Evolutionary conservation across 108 stramenopile genomes (phyloP).

Genomic region (Nitzschia inconspicua): DNA sequence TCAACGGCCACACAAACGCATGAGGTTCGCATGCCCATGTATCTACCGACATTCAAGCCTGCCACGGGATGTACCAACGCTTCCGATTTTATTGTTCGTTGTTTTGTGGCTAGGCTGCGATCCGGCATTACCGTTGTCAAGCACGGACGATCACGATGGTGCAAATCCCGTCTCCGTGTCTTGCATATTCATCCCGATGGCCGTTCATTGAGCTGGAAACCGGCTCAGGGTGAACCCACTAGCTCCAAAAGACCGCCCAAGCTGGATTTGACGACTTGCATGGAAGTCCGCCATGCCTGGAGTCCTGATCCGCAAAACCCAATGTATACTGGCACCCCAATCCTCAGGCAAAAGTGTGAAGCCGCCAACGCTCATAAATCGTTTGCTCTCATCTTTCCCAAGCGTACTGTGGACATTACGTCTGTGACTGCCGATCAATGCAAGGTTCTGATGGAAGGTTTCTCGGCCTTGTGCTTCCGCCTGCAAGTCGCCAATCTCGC

Average conservation of each 20-base stretch:
- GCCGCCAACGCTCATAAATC: constrained; percentile 87
- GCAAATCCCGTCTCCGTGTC: constrained; percentile 81
- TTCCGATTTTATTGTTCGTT: constrained; percentile 90
- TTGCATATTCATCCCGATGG: constrained; percentile 89
- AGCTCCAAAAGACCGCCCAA: constrained; percentile 76
- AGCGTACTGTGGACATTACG: constrained; percentile 85
- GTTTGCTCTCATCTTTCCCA: constrained; percentile 86
- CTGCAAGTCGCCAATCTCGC: constrained; percentile 85
- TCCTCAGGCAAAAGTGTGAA: constrained; percentile 86
- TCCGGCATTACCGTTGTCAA: constrained; percentile 87
- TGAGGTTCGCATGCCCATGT: constrained; percentile 88
- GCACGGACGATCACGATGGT: constrained; percentile 85
- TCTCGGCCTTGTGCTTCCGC: constrained; percentile 82
- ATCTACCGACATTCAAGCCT: constrained; percentile 81
- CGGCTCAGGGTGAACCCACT: constrained; percentile 80
- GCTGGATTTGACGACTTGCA: constrained; percentile 76
- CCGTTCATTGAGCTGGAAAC: constrained; percentile 80
- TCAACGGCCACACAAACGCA: constrained; percentile 87
- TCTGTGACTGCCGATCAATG: constrained; percentile 91
- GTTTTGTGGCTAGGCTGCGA: constrained; percentile 83
- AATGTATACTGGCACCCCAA: constrained; percentile 87
- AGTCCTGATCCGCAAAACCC: constrained; percentile 87
- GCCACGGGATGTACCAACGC: constrained; percentile 91
- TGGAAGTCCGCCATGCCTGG: constrained; percentile 88
- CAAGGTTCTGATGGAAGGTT: constrained; percentile 91